Evolutionary conservation across 148 eudicot species (phyloP).

Genomic region (Oxyria digyna): DNA sequence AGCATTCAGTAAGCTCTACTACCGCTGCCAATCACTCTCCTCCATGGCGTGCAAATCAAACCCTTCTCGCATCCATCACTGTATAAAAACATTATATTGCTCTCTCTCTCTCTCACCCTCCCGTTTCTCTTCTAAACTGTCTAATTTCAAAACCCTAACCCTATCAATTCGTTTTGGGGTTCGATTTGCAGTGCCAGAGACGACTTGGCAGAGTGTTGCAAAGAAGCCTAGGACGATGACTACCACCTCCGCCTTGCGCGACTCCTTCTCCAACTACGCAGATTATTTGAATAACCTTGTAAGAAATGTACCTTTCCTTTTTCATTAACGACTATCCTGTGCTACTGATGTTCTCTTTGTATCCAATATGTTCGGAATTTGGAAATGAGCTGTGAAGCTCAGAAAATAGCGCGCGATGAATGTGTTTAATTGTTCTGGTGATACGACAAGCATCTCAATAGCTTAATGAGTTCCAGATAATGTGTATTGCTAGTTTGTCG

Average conservation of each 20-base stretch:
- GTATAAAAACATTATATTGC: slow-evolving; percentile 13
- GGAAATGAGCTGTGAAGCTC: not conserved
- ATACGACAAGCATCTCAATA: not conserved
- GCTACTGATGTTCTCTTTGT: not conserved
- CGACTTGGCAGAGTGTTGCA: slow-evolving; percentile 30
- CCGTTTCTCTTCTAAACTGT: not conserved
- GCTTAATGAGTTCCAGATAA: not conserved
- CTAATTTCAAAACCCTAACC: not conserved
- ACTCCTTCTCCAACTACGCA: slow-evolving; percentile 52
- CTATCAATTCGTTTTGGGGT: not conserved
- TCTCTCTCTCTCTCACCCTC: not conserved
- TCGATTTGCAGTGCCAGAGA: slow-evolving; percentile 28
- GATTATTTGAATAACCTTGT: slow-evolving; percentile 73
- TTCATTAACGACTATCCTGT: not conserved
- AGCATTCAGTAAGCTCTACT: not conserved
- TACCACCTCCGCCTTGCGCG: slow-evolving; percentile 37
- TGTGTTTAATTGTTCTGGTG: not conserved
- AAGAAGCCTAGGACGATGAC: slow-evolving; percentile 57
- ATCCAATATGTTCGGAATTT: not conserved
- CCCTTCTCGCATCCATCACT: slow-evolving; percentile 32
- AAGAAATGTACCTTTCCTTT: not conserved
- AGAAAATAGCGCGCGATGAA: not conserved
- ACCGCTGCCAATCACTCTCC: not conserved
- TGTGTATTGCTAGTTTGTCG: too few species aligned
- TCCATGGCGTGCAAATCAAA: slow-evolving; percentile 16